Evolutionary conservation across 768 basidiomycete species (phyloP).

Genomic region (Phylloporus arenicola): DNA sequence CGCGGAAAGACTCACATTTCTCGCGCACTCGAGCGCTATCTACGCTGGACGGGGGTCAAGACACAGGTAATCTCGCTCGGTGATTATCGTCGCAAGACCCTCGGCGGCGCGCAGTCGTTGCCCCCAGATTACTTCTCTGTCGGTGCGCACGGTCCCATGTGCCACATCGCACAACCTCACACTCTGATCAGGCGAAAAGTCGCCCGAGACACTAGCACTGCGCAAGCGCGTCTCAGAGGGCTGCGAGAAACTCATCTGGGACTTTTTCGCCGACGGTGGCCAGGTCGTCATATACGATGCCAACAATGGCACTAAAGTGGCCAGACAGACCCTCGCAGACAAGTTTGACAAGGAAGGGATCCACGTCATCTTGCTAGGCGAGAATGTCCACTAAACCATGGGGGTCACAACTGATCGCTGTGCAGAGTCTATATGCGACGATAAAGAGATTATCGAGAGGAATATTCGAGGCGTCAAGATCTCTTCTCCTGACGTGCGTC

Average conservation of each 20-base stretch:
- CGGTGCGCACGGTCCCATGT: slow-evolving; percentile 36
- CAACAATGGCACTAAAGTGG: slow-evolving; percentile 77
- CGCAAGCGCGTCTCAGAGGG: slow-evolving; percentile 69
- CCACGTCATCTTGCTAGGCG: slow-evolving; percentile 92
- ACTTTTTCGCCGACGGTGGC: slow-evolving; percentile 81
- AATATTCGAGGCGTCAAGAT: slow-evolving; percentile 98
- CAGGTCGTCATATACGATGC: slow-evolving; percentile 99
- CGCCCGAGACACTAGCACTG: slow-evolving; percentile 71
- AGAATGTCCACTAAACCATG: slow-evolving; percentile 10
- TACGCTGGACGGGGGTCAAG: slow-evolving; percentile 97
- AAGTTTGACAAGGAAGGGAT: slow-evolving; percentile 83
- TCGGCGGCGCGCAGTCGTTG: slow-evolving; percentile 83
- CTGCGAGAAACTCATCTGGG: slow-evolving; percentile 86
- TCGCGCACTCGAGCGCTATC: slow-evolving; percentile 90
- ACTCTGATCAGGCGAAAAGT: slow-evolving; percentile 60
- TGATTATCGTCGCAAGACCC: slow-evolving; percentile 85
- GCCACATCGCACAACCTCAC: background rate
- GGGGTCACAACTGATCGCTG: slow-evolving; percentile 2
- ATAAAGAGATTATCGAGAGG: slow-evolving; percentile 85
- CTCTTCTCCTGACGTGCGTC: slow-evolving; percentile 89
- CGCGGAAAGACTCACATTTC: slow-evolving; percentile 97
- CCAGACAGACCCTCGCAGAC: slow-evolving; percentile 67
- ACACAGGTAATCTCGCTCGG: slow-evolving; percentile 92
- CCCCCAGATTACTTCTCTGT: slow-evolving; percentile 91
- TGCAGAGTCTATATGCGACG: slow-evolving; percentile 85